Evolutionary conservation across 169 alveolate species (phyloP), one percentile per base, ranked within the genome.

Genomic region (Plasmodium knowlesi): DNA sequence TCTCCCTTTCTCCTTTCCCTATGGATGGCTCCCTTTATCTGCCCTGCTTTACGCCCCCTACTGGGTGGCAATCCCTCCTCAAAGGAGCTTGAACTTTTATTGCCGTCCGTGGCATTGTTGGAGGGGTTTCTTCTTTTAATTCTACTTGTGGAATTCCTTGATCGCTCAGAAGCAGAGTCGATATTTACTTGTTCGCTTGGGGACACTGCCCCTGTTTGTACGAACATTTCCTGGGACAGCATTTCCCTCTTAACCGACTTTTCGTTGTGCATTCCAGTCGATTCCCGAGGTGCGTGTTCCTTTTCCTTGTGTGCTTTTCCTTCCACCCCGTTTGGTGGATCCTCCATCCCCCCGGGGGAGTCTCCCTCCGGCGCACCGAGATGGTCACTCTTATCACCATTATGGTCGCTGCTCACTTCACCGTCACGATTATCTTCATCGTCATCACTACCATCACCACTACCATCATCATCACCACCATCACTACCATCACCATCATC

Each of bases 381-480:
- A 8, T 67, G 74, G 12, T 28, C 53, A 32, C 39, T 32, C 1
- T 32, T 3, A 32, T 32, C 39, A 32, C 3, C 39, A 32, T 32
- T 32, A 3, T n/a, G n/a, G n/a, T 34, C 25, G 2, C 46, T 54
- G 8, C 39, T 54, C 14, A 39, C 92, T 2, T 83, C 92, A 0
- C 70, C 92, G 0, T 41, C 83, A 0, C 70, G 76, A 0, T 19
- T 57, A 8, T 8, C 92, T 3, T 39, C 74, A 0, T 67, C 83
- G 3, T 22, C 73, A 16, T 19, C 83, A 32, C n/a, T n/a, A n/a
- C n/a, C n/a, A n/a, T n/a, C n/a, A 16, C 39, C 25, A 1, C 46
- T 54, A 8, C 39, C 61, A 25, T 41, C 92, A 6, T 83, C 92
- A 0, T 83, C 92, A 6, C 70, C 83, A 0, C 70, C 83, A 0